A percentile compares a stretch with the other conserved stretches of the same genome.
Evolutionary conservation across 2,329 filamentous ascomycete species (phyloP).

Genomic region (Paecilomyces sp.): DNA sequence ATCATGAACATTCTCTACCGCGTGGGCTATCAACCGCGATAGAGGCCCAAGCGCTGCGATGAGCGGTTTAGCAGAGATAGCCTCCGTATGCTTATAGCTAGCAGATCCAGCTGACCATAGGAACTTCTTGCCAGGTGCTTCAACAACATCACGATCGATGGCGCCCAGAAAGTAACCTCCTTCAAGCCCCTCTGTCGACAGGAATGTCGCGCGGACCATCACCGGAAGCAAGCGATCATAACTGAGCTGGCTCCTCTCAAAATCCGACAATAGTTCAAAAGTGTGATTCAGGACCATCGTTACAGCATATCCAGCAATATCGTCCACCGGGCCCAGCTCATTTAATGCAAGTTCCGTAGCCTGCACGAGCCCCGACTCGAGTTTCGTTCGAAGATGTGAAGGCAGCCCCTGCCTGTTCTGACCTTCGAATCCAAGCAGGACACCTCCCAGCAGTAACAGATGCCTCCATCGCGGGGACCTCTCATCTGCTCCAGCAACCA

Average conservation of each 20-base stretch:
- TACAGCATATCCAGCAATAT: conserved; percentile 47
- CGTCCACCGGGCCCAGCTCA: conserved; percentile 45
- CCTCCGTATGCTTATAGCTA: conserved; percentile 52
- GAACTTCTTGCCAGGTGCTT: conserved; percentile 49
- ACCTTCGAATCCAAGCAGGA: conserved; percentile 68
- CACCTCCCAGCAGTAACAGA: conserved; percentile 68
- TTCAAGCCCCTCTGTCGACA: conserved; percentile 65
- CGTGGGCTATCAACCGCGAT: conserved; percentile 56
- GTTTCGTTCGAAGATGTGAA: conserved; percentile 53
- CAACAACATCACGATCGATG: conserved; percentile 60
- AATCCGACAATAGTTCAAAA: conserved; percentile 62
- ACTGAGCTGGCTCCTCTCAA: conserved; percentile 52
- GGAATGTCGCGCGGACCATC: conserved; percentile 60
- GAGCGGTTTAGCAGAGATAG: conserved; percentile 51
- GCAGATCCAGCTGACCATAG: conserved; percentile 57
- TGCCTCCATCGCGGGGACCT: conserved; percentile 71
- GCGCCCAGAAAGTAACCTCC: conserved; percentile 67
- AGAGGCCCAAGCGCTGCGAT: conserved; percentile 56
- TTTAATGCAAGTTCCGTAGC: conserved; percentile 69
- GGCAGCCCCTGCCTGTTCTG: conserved; percentile 59
- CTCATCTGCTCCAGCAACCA: conserved; percentile 54
- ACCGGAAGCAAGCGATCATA: conserved; percentile 65
- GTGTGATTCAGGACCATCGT: conserved; percentile 69
- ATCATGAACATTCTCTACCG: conserved; percentile 51
- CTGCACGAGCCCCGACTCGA: conserved; percentile 66